Conservation (phyloP, 2,329 filamentous ascomycete species). For the Colletotrichum sp. region DNA sequence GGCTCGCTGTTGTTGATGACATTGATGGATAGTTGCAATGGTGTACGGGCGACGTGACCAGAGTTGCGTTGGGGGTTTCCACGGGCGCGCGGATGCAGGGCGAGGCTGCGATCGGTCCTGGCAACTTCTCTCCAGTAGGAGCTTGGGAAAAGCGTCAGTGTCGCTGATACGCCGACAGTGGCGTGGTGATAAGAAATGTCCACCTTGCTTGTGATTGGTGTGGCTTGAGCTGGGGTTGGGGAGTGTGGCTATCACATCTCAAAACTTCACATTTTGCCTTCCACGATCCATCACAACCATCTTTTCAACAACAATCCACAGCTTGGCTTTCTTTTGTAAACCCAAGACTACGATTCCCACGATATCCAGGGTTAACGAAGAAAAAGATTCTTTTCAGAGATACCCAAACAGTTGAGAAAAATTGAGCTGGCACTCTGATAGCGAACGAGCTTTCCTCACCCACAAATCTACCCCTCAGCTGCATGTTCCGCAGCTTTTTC, state of each 20-base stretch:
- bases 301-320: background rate
- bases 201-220: background rate
- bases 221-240: background rate
- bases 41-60: background rate
- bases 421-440: background rate
- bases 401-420: background rate
- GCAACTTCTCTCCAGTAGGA: slow-evolving; percentile 16
- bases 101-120: slow-evolving; percentile 21
- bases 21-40: background rate
- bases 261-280: slow-evolving; percentile 15
- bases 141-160: slow-evolving; percentile 19
- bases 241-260: slow-evolving; percentile 18
- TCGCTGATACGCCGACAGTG: slow-evolving; percentile 1
- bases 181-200: background rate
- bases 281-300: background rate
- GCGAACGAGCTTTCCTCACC: background rate
- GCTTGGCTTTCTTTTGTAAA: background rate
- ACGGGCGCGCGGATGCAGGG: slow-evolving; percentile 17
- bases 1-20: background rate
- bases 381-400: background rate
- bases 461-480: slow-evolving; percentile 16
- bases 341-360: background rate
- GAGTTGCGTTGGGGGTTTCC: background rate
- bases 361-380: background rate
- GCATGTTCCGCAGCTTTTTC: slow-evolving; percentile 47